Evolutionary conservation across 345 rosid genomes (phyloP), one percentile per base, ranked within the genome.

Genomic region (Lepidium sativum): DNA sequence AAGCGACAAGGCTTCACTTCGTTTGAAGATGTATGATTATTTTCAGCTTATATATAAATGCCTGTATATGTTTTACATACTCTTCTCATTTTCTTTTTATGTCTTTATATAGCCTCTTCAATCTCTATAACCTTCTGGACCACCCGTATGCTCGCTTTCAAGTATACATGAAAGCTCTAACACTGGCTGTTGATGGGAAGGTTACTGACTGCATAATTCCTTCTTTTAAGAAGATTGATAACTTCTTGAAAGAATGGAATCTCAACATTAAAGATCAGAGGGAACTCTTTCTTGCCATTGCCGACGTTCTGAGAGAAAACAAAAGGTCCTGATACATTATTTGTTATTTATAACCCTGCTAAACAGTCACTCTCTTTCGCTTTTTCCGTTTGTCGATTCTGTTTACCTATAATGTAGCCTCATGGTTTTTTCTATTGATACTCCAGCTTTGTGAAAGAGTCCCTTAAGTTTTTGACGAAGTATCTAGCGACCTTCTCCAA

Each of bases 211-310:
- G 76, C 67, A 40, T 91, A 2, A 17, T 81, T 56, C 84, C 96
- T 66, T 88, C 99, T 50, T 82, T 85, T 75, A 85, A 83, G 56
- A 86, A 81, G 77, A 83, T 95, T 0, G 98, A 86, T 58, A 81
- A 80, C 72, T 91, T 91, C 79, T 78, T 95, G 83, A 91, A 91
- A 78, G 99, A 91, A 70, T 95, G 98, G 99, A 85, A 78, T 80
- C 74, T 95, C 59, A 95, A 78, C 38, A 69, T 78, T 65, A 75
- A 84, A 75, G 97, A 95, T 72, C 86, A 84, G 77, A 85, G 99
- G 69, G 85, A 78, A 73, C 88, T 95, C 71, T 91, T 81, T 67
- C 90, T 91, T 62, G 58, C 77, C 68, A 63, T 91, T 50, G 81
- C 94, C 61, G 85, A 84, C 69, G 94, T 73, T 14, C 77, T 84